A percentile compares a stretch with the other conserved stretches of the same genome.
These are phyloP conservation scores for Lactifluus hygrophoroides DNA, from an alignment of 768 basidiomycete genomes.

Conservation along the genomic window DNA sequence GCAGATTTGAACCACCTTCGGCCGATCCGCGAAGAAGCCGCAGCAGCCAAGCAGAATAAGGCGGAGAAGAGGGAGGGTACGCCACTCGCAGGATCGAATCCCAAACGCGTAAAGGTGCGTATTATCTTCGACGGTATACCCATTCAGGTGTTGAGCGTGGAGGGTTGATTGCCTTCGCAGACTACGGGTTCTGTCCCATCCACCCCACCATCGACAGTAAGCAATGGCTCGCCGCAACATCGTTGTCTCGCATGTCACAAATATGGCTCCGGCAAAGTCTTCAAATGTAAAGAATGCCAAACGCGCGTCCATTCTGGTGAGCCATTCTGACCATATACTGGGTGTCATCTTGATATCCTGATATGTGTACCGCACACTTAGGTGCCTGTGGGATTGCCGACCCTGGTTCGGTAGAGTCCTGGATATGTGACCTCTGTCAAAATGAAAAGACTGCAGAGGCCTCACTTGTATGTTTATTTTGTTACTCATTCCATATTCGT, in stretches of 20 bases:
- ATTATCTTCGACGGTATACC: not conserved
- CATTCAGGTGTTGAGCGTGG: not conserved
- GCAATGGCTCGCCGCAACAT: slow-evolving; percentile 41
- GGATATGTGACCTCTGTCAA: slow-evolving; percentile 83
- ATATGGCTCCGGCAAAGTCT: slow-evolving; percentile 70
- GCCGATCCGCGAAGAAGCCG: slow-evolving; percentile 57
- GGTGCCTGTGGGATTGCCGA: slow-evolving; percentile 63
- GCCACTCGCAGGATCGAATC: slow-evolving; percentile 38
- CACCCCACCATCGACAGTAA: slow-evolving; percentile 49
- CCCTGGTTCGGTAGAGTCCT: slow-evolving; percentile 54
- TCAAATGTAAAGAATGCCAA: slow-evolving; percentile 74
- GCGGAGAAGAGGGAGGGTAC: slow-evolving; percentile 56
- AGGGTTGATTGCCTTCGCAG: slow-evolving; percentile 29
- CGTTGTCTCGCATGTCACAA: slow-evolving; percentile 71
- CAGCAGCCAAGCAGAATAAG: slow-evolving; percentile 30
- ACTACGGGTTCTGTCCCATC: slow-evolving; percentile 40
- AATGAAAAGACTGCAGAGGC: slow-evolving; percentile 78
- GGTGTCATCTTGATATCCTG: not conserved
- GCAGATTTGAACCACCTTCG: slow-evolving; percentile 71
- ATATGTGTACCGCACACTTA: slow-evolving; percentile 23
- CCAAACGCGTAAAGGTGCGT: slow-evolving; percentile 60
- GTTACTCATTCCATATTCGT: not conserved
- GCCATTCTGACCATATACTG: slow-evolving; percentile 15
- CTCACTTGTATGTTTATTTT: slow-evolving; percentile 50
- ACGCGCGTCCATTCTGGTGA: slow-evolving; percentile 75